Base-by-base conservation (phyloP, 225 moss, liverwort and hornwort species). In the Bryoerythrophyllum caledonicum region DNA sequence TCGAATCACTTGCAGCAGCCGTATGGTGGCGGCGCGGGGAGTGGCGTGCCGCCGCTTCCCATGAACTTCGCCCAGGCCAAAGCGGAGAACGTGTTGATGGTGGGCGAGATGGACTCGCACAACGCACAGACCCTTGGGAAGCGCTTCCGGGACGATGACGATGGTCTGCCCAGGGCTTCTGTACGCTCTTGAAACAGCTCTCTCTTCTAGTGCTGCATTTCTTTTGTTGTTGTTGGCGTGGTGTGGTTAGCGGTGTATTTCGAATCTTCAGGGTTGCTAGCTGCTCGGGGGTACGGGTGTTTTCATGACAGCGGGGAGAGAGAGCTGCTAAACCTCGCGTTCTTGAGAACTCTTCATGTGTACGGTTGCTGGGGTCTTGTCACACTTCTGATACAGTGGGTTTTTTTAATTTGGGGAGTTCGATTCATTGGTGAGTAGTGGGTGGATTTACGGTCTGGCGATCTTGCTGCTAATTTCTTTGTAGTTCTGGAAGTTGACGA, bases 91-190 rank as follows among this genome's bases (percentile, higher is more conserved):
- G 86, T 90, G 66, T 78, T 91, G 51, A 77, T 89, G 52, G 91
- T 86, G 28, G 94, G 90, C 28, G 91, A 92, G 35, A 77, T 86
- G 70, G 84, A 81, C 77, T 84, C 89, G 43, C 88, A 84, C 11
- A 94, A 94, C 72, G 83, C 86, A 3, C 93, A 92, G 79, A 80
- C 90, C 71, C 91, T 97, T 35, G 97, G 97, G 32, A 99, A 99
- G 84, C 87, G 97, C 38, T 80, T 86, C 67, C 76, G 94, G 69
- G 97, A 94, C 58, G 94, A 99, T 12, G 97, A 91, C 69, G 97
- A 99, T 43, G 71, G 81, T 76, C 90, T 84, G 70, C 83, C 91
- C 41, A 86, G 89, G 78, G 84, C 74, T 82, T 83, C 90, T 82
- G 94, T 94, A 88, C 79, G 90, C 83, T 74, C 73, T 66, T 44